Conservation (phyloP, 2,329 filamentous ascomycete genomes). For the Fusarium sp. region DNA sequence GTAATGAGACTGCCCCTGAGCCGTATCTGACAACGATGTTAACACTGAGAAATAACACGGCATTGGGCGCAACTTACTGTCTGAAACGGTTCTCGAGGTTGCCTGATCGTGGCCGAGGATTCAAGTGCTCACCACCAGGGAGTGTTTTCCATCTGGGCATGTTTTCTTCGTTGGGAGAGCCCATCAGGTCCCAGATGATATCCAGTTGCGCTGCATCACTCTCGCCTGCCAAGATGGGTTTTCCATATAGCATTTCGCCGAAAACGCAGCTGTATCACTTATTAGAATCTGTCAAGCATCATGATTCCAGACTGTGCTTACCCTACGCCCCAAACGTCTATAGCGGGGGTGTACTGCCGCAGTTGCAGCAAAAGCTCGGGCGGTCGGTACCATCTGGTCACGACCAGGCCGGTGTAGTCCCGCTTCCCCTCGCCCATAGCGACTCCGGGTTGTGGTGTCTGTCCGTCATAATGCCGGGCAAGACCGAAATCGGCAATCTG, state of each 20-base stretch:
- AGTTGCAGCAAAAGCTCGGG: slow-evolving; percentile 91
- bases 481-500: slow-evolving; percentile 98
- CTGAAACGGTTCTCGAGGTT: slow-evolving; percentile 80
- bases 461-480: slow-evolving; percentile 91
- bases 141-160: slow-evolving; percentile 93
- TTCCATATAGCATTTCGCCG: slow-evolving; percentile 95
- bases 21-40: slow-evolving; percentile 64
- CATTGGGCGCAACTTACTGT: slow-evolving; percentile 62
- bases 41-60: not conserved
- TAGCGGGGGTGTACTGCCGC: slow-evolving; percentile 93
- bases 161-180: slow-evolving; percentile 85
- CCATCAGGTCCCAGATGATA: slow-evolving; percentile 92
- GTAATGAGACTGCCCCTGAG: slow-evolving; percentile 78
- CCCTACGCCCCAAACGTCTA: slow-evolving; percentile 99
- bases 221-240: slow-evolving; percentile 90
- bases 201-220: slow-evolving; percentile 91
- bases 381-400: slow-evolving; percentile 96
- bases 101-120: slow-evolving; percentile 68
- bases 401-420: slow-evolving; percentile 96
- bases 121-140: slow-evolving; percentile 82
- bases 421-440: slow-evolving; percentile 86
- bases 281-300: slow-evolving; percentile 33
- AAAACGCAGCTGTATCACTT: slow-evolving; percentile 84
- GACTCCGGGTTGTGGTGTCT: slow-evolving; percentile 77
- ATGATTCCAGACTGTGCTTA: slow-evolving; percentile 57